Conservation (phyloP, 2,329 filamentous ascomycete genomes). For the Microthyrium microscopicum region DNA sequence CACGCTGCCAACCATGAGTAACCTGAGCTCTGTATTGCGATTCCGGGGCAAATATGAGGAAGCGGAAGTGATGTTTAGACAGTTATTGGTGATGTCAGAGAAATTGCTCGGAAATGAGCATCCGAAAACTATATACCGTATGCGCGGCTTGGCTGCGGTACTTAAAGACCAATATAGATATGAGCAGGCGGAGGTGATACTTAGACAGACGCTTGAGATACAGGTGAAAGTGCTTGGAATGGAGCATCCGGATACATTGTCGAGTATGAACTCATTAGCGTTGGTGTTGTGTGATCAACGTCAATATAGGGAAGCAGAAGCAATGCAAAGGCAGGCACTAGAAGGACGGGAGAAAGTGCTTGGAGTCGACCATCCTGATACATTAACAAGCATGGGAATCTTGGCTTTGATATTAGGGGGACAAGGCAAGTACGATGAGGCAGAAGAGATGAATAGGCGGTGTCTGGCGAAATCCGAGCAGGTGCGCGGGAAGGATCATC, state of each 20-base stretch:
- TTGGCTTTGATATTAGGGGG: conserved; percentile 4
- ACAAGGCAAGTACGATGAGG: conserved; percentile 9
- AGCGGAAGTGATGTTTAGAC: conserved; percentile 9
- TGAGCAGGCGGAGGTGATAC: conserved; percentile 1
- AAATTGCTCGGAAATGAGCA: conserved; percentile 9
- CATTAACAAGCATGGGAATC: conserved; percentile 7
- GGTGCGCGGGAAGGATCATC: conserved; percentile 9
- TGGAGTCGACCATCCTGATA: conserved; percentile 9
- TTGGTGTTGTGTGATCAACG: conserved; percentile 5
- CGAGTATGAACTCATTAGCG: conserved; percentile 6
- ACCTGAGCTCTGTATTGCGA: conserved; percentile 3
- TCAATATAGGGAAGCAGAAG: conserved; percentile 9
- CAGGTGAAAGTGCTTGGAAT: background rate
- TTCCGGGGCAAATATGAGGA: conserved; percentile 8
- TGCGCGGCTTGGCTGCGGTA: conserved; percentile 5
- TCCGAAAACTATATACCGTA: conserved; percentile 8
- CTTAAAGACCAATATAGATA: conserved; percentile 5
- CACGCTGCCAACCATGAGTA: conserved; percentile 8
- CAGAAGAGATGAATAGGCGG: conserved; percentile 9
- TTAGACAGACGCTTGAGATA: background rate
- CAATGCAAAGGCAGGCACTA: conserved; percentile 9
- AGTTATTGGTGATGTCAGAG: conserved; percentile 8
- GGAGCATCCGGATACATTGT: conserved; percentile 2
- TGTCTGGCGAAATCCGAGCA: conserved; percentile 8
- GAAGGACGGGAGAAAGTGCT: conserved; percentile 7